Percentiles rank a stretch among this genome's conserved stretches.
phyloP scores from a whole-genome alignment of 148 eudicot species.

The Pharnaceum exiguum region DNA sequence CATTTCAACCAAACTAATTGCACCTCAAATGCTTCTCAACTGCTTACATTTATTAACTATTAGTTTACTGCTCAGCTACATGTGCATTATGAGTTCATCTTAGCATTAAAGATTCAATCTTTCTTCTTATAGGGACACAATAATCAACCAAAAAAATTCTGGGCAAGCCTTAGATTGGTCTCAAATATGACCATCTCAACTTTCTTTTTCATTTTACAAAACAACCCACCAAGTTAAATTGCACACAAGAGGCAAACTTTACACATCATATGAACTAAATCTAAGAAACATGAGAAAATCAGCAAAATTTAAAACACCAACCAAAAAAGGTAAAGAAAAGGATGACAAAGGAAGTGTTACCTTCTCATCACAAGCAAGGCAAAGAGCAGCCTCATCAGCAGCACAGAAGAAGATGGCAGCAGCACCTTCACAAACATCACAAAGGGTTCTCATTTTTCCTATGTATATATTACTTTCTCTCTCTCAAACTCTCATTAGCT shows the following conservation, averaged over 20 bases:
- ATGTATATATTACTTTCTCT: background rate
- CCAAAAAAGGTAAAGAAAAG: background rate
- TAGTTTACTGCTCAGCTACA: too few species aligned
- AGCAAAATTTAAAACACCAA: background rate
- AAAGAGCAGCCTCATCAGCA: conserved; percentile 97
- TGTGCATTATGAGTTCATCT: too few species aligned
- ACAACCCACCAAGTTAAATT: background rate
- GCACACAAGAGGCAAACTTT: background rate
- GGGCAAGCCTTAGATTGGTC: too few species aligned
- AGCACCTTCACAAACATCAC: conserved; percentile 92
- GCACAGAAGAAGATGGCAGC: conserved; percentile 91
- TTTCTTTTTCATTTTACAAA: too few species aligned
- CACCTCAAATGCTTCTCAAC: too few species aligned
- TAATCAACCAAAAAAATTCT: too few species aligned
- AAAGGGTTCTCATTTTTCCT: conserved; percentile 67
- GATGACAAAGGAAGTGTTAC: conserved; percentile 23
- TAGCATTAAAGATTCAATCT: too few species aligned
- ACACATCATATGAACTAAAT: background rate
- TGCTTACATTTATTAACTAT: too few species aligned
- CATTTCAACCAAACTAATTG: too few species aligned
- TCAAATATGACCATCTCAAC: too few species aligned
- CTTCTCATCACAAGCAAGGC: conserved; percentile 90
- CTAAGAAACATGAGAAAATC: too few species aligned
- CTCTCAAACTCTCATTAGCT: background rate
- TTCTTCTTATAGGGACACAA: too few species aligned